phyloP scores from a whole-genome alignment of 805 yeast genomes.

The Ogataea wickerhamii region DNA sequence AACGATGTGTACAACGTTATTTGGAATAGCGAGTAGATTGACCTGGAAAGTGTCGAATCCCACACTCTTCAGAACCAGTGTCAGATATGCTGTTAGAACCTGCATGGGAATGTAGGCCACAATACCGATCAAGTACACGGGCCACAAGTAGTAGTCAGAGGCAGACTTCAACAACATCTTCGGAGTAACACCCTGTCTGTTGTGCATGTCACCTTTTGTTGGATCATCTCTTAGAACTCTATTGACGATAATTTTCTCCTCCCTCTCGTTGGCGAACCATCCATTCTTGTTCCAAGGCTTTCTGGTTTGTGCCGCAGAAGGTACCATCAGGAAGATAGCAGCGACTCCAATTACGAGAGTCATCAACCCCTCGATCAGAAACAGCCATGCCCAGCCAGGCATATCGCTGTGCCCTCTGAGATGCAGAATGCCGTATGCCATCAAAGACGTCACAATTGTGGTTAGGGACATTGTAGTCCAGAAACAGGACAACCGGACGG shows the following conservation, averaged over 20 bases:
- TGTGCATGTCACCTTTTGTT: slow-evolving; percentile 59
- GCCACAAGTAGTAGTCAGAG: slow-evolving; percentile 52
- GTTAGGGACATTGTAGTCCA: slow-evolving; percentile 53
- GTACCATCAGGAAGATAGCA: slow-evolving; percentile 29
- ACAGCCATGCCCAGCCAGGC: slow-evolving; percentile 64
- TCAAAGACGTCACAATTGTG: slow-evolving; percentile 40
- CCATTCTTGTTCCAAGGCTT: slow-evolving; percentile 23
- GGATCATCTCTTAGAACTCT: slow-evolving; percentile 63
- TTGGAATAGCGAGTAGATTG: slow-evolving; percentile 52
- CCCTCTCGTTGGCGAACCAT: slow-evolving; percentile 3
- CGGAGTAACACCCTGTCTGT: slow-evolving; percentile 48
- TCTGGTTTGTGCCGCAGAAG: slow-evolving; percentile 30
- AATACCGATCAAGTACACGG: slow-evolving; percentile 47
- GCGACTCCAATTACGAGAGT: slow-evolving; percentile 50
- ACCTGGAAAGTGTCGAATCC: slow-evolving; percentile 53
- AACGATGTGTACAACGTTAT: slow-evolving; percentile 36
- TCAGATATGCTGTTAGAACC: slow-evolving; percentile 43
- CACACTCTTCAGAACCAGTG: slow-evolving; percentile 43
- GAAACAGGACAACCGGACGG: slow-evolving; percentile 54
- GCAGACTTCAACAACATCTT: slow-evolving; percentile 39
- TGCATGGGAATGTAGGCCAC: slow-evolving; percentile 36
- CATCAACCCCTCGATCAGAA: slow-evolving; percentile 59
- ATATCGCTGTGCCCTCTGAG: slow-evolving; percentile 42
- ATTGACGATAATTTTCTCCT: slow-evolving; percentile 48
- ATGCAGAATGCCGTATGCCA: slow-evolving; percentile 48